A percentile compares a stretch with the other conserved stretches of the same genome.
phyloP scores from a whole-genome alignment of 2,329 filamentous ascomycete genomes.

The Aspergillus uvarum region DNA sequence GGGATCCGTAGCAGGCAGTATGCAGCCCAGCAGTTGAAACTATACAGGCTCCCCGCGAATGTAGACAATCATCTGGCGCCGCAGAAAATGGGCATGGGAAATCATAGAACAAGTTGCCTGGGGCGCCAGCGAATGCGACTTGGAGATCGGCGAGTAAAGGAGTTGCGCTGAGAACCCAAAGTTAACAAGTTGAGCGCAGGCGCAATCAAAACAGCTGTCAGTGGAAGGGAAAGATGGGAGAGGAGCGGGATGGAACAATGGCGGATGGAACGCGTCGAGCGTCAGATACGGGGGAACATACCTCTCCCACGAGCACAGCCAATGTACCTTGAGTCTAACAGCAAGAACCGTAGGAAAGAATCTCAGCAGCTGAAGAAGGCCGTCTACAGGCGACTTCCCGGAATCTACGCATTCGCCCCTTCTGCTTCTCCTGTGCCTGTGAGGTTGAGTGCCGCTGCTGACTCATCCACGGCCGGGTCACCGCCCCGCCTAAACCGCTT shows the following conservation, averaged over 20 bases:
- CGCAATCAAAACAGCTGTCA: constrained; percentile 15
- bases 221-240: constrained; percentile 22
- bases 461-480: constrained; percentile 29
- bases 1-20: constrained; percentile 13
- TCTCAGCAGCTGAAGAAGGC: constrained; percentile 21
- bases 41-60: constrained; percentile 27
- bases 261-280: constrained; percentile 29
- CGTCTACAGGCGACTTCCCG: constrained; percentile 24
- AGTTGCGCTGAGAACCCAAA: not conserved
- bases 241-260: constrained; percentile 17
- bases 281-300: constrained; percentile 14
- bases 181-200: constrained; percentile 1
- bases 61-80: constrained; percentile 30
- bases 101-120: constrained; percentile 16
- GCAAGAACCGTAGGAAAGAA: constrained; percentile 11
- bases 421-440: constrained; percentile 33
- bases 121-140: constrained; percentile 14
- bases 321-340: not conserved
- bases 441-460: constrained; percentile 39
- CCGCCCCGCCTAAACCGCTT: constrained; percentile 31
- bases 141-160: not conserved
- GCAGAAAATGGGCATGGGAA: constrained; percentile 28
- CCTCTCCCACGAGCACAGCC: constrained; percentile 13
- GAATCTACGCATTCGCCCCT: constrained; percentile 32
- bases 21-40: constrained; percentile 26